phyloP scores from a whole-genome alignment of 192 early-diverging fungal species.

The Borealophlyctis nickersoniae region DNA sequence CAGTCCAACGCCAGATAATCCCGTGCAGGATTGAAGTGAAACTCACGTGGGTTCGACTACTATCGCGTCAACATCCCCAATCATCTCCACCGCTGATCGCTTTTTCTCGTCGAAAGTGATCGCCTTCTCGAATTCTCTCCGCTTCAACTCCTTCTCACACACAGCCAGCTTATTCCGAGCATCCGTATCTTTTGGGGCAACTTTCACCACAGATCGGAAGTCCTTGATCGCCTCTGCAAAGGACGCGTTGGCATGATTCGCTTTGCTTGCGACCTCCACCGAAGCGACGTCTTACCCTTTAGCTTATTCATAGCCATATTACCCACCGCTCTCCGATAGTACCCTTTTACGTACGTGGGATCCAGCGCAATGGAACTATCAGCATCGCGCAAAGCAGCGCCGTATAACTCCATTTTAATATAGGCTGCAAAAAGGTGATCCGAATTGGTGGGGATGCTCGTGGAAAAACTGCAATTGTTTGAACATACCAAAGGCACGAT shows the following conservation, averaged over 20 bases:
- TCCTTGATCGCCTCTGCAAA: slow-evolving; percentile 52
- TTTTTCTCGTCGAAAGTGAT: slow-evolving; percentile 66
- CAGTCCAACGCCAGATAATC: too few relatives aligned
- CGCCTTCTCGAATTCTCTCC: slow-evolving; percentile 89
- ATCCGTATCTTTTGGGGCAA: slow-evolving; percentile 74
- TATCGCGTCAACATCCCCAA: slow-evolving; percentile 65
- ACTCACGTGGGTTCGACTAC: slow-evolving; percentile 42
- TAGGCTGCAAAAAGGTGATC: slow-evolving; percentile 49
- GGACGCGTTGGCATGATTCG: background rate
- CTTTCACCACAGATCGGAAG: slow-evolving; percentile 61
- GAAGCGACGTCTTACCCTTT: slow-evolving; percentile 47
- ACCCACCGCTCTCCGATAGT: slow-evolving; percentile 89
- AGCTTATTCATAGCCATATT: slow-evolving; percentile 83
- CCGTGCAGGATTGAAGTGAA: too few relatives aligned
- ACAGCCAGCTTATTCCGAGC: slow-evolving; percentile 76
- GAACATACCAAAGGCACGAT: slow-evolving; percentile 71
- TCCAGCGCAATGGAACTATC: slow-evolving; percentile 80
- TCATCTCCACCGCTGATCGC: slow-evolving; percentile 48
- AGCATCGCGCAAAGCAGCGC: slow-evolving; percentile 67
- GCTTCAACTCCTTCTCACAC: slow-evolving; percentile 87
- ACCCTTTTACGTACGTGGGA: slow-evolving; percentile 83
- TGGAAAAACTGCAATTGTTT: background rate
- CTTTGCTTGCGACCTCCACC: background rate
- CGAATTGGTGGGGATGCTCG: background rate
- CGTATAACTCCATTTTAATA: slow-evolving; percentile 82